A percentile compares a stretch with the other conserved stretches of the same genome.
These are phyloP conservation scores for Vinca minor DNA, from an alignment of 257 asterid genomes.

Conservation along the genomic window DNA sequence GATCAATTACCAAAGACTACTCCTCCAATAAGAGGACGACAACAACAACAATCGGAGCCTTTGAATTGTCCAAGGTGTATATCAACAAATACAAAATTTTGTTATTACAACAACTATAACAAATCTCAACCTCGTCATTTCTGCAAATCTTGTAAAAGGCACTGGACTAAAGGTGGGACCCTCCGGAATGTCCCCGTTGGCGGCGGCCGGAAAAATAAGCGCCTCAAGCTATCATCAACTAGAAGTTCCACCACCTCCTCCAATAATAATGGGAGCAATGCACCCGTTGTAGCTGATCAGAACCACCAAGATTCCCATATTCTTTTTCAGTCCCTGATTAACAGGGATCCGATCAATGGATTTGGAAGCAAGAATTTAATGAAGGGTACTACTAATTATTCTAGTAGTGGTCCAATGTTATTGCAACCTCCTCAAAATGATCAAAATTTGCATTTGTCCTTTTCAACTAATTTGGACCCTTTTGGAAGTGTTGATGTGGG, in stretches of 20 bases:
- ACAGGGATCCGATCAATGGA: conserved; percentile 13
- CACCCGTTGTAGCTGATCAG: background rate
- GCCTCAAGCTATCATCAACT: conserved; percentile 30
- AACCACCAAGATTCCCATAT: conserved; percentile 8
- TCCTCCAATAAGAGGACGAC: conserved; percentile 16
- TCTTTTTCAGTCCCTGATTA: conserved; percentile 25
- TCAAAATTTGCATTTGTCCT: conserved; percentile 22
- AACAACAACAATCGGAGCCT: conserved; percentile 25
- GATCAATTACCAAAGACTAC: conserved; percentile 24
- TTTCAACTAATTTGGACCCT: conserved; percentile 25
- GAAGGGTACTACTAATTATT: background rate
- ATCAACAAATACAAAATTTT: conserved; percentile 53
- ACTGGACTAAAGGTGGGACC: conserved; percentile 81
- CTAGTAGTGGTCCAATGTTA: conserved; percentile 3
- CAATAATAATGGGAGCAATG: background rate
- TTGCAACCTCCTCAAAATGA: conserved; percentile 12
- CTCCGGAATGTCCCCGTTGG: conserved; percentile 71
- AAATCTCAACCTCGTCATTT: conserved; percentile 70
- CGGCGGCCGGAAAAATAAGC: conserved; percentile 61
- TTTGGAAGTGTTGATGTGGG: conserved; percentile 16
- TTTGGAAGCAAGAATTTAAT: background rate
- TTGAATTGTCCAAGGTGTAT: conserved; percentile 65
- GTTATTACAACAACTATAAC: conserved; percentile 73
- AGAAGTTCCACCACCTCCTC: too few relatives aligned
- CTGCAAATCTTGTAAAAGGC: conserved; percentile 69